Conservation (phyloP, 345 rosid species). For the Citrus mangshanensis region DNA sequence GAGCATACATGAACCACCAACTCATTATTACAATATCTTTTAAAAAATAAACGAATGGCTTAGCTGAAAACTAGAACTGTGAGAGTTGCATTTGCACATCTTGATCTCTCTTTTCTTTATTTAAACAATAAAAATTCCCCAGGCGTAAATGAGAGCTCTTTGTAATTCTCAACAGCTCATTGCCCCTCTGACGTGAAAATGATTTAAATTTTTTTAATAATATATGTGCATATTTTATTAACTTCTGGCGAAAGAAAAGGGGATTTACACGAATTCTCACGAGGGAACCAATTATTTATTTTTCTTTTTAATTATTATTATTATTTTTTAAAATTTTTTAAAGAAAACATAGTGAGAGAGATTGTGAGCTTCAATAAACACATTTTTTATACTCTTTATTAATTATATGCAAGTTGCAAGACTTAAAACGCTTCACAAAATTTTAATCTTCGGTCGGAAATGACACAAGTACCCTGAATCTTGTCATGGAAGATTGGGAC, state of each 20-base stretch:
- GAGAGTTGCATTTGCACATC: neutral
- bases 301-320: neutral
- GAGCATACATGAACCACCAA: conserved; percentile 28
- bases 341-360: neutral
- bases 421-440: neutral
- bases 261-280: conserved; percentile 24
- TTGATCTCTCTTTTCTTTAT: conserved; percentile 1
- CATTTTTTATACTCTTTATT: neutral
- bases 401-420: neutral
- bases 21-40: neutral
- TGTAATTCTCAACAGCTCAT: neutral
- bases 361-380: neutral
- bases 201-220: neutral
- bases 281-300: conserved; percentile 3
- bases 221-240: conserved; percentile 14
- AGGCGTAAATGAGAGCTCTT: neutral
- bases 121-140: neutral
- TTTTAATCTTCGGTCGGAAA: neutral
- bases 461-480: neutral
- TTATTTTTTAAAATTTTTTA: no score
- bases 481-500: no score
- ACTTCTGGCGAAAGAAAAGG: conserved; percentile 43
- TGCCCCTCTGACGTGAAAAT: conserved; percentile 16
- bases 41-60: no score
- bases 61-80: neutral